phyloP scores from a whole-genome alignment of 1,139 yeast genomes.

The Taiozyma sp. region DNA sequence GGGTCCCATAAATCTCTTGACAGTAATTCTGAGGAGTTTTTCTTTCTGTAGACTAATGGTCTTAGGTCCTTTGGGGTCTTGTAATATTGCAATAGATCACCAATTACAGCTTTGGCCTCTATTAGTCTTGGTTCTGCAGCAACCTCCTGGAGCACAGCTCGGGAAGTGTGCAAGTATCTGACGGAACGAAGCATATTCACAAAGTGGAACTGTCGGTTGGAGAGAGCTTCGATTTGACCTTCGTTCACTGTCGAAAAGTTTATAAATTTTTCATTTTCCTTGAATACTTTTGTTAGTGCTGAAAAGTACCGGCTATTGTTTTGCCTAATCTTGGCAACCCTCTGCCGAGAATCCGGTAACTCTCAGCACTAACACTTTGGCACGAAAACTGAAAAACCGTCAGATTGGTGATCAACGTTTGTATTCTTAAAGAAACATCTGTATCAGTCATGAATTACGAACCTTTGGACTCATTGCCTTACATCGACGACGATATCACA shows the following conservation, averaged over 20 bases:
- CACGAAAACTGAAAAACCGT: neutral
- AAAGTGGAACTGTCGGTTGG: neutral
- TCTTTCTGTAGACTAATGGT: conserved; percentile 39
- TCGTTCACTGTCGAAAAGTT: neutral
- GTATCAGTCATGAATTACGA: conserved; percentile 14
- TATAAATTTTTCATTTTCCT: neutral
- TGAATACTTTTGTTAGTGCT: conserved; percentile 11
- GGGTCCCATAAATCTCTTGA: conserved; percentile 51
- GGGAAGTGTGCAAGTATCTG: conserved; percentile 13
- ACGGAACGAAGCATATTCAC: conserved; percentile 12
- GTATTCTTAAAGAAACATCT: neutral
- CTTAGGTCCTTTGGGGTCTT: conserved; percentile 29
- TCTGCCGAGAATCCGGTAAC: neutral
- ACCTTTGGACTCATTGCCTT: conserved; percentile 20
- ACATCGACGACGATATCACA: conserved; percentile 19
- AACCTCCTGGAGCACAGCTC: conserved; percentile 6
- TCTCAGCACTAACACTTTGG: neutral
- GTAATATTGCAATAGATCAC: conserved; percentile 21
- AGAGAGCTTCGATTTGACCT: neutral
- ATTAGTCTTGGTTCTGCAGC: neutral
- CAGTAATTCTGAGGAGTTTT: conserved; percentile 42
- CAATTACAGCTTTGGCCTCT: conserved; percentile 15
- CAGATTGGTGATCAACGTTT: too few species aligned
- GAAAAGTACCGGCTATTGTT: conserved; percentile 5
- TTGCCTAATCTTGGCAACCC: neutral